Conservation (phyloP, 345 rosid species). For the Dipteronia dyeriana region DNA sequence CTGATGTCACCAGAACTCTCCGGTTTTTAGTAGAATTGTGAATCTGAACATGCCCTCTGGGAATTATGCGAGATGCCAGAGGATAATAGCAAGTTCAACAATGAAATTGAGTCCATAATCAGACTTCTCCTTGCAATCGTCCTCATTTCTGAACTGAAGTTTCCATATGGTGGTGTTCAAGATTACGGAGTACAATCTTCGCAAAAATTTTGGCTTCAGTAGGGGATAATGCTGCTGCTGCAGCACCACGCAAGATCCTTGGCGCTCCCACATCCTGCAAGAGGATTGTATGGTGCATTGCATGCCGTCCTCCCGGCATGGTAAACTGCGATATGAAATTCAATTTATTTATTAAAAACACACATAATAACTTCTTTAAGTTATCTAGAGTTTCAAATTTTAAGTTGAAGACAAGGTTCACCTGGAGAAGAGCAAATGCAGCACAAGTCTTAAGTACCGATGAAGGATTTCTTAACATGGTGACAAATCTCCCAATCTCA, state of each 20-base stretch:
- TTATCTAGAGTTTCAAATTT: not conserved
- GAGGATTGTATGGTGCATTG: slow-evolving; percentile 33
- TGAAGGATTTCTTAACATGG: slow-evolving; percentile 45
- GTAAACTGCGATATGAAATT: slow-evolving; percentile 33
- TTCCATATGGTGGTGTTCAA: slow-evolving; percentile 27
- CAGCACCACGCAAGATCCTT: slow-evolving; percentile 31
- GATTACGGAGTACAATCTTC: slow-evolving; percentile 38
- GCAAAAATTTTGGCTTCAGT: slow-evolving; percentile 41
- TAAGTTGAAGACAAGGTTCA: slow-evolving; percentile 4
- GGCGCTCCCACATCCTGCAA: slow-evolving; percentile 39
- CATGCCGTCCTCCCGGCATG: slow-evolving; percentile 41
- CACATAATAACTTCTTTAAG: no score
- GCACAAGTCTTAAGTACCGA: slow-evolving; percentile 37
- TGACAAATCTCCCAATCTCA: slow-evolving; percentile 44
- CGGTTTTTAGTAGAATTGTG: not conserved
- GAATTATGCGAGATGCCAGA: not conserved
- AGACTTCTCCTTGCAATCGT: not conserved
- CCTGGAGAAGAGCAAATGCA: slow-evolving; percentile 50
- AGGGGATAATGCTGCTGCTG: slow-evolving; percentile 36
- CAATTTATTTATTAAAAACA: not conserved
- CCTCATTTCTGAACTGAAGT: slow-evolving; percentile 7
- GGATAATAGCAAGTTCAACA: not conserved
- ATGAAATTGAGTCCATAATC: not conserved
- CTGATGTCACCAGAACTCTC: not conserved
- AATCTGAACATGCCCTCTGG: not conserved